phyloP scores from a whole-genome alignment of 495 filamentous ascomycete species.

The Penicillium lagena region DNA sequence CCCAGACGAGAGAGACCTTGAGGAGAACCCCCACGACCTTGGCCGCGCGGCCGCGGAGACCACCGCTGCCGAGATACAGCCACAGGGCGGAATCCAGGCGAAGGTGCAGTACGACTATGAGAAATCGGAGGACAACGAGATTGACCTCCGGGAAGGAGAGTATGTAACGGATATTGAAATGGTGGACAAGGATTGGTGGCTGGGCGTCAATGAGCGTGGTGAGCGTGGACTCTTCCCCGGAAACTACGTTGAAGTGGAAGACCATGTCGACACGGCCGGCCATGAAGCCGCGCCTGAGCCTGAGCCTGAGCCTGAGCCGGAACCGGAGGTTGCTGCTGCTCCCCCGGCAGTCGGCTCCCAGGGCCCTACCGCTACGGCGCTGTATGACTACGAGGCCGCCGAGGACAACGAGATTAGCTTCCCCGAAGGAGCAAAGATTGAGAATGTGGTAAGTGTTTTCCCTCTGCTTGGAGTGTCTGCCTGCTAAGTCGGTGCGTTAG shows the following conservation, averaged over 20 bases:
- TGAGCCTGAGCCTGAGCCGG: constrained; percentile 9
- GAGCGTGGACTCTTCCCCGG: constrained; percentile 89
- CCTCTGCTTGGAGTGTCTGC: not conserved
- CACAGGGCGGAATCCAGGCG: constrained; percentile 53
- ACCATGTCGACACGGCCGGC: constrained; percentile 18
- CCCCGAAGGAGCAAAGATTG: constrained; percentile 77
- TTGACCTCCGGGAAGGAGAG: constrained; percentile 86
- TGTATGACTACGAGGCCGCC: constrained; percentile 95
- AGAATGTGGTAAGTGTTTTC: constrained; percentile 47
- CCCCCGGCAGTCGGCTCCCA: constrained; percentile 12
- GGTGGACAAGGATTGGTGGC: constrained; percentile 97
- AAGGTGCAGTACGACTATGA: constrained; percentile 93
- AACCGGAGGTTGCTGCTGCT: constrained; percentile 12
- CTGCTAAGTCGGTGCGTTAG: constrained; percentile 31
- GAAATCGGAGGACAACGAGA: constrained; percentile 92
- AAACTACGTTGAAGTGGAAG: constrained; percentile 87
- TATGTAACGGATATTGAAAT: constrained; percentile 93
- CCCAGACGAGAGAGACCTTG: constrained; percentile 56
- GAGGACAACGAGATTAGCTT: constrained; percentile 97
- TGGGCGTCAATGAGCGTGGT: constrained; percentile 75
- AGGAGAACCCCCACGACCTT: constrained; percentile 57
- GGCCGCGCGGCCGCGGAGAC: constrained; percentile 57
- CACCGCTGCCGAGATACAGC: constrained; percentile 26
- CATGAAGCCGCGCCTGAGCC: constrained; percentile 12
- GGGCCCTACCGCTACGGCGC: constrained; percentile 67